These are phyloP conservation scores for Tulasnella sp. DNA, from an alignment of 768 basidiomycete genomes.

Conservation along the genomic window DNA sequence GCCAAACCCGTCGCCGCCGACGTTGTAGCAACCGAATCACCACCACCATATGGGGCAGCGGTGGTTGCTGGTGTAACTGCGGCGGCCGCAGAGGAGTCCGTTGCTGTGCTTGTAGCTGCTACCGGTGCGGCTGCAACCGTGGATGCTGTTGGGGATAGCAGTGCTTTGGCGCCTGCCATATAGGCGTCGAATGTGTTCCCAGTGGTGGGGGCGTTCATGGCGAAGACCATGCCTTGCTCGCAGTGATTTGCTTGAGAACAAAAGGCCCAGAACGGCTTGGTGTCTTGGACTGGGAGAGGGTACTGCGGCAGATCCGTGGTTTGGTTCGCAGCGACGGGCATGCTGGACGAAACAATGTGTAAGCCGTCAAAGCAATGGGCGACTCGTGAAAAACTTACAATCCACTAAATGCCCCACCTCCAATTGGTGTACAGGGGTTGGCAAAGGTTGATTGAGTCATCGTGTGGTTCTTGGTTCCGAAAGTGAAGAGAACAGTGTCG, in stretches of 20 bases:
- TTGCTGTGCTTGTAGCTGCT: too few species aligned
- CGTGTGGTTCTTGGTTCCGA: slow-evolving; percentile 17
- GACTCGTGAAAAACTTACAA: not conserved
- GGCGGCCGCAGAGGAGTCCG: not conserved
- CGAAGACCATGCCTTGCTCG: slow-evolving; percentile 48
- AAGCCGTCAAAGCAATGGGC: not conserved
- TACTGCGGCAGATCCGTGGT: slow-evolving; percentile 14
- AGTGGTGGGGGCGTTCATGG: slow-evolving; percentile 38
- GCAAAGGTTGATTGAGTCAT: slow-evolving; percentile 17
- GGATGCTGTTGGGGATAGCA: not conserved
- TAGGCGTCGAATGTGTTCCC: slow-evolving; percentile 14
- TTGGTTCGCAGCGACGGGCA: slow-evolving; percentile 35
- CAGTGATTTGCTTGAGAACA: slow-evolving; percentile 44
- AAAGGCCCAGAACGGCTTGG: slow-evolving; percentile 45
- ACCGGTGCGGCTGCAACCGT: not conserved
- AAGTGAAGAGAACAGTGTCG: slow-evolving; percentile 14
- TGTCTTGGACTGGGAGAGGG: slow-evolving; percentile 38
- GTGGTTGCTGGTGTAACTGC: not conserved
- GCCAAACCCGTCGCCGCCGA: not conserved
- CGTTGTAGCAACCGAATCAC: slow-evolving; percentile 1
- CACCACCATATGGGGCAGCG: not conserved
- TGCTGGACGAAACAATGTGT: slow-evolving; percentile 20
- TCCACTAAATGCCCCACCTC: slow-evolving; percentile 19
- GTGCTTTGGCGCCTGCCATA: not conserved
- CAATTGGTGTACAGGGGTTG: slow-evolving; percentile 12